Conservation (phyloP, 345 rosid species). For the Corchorus olitorius region DNA sequence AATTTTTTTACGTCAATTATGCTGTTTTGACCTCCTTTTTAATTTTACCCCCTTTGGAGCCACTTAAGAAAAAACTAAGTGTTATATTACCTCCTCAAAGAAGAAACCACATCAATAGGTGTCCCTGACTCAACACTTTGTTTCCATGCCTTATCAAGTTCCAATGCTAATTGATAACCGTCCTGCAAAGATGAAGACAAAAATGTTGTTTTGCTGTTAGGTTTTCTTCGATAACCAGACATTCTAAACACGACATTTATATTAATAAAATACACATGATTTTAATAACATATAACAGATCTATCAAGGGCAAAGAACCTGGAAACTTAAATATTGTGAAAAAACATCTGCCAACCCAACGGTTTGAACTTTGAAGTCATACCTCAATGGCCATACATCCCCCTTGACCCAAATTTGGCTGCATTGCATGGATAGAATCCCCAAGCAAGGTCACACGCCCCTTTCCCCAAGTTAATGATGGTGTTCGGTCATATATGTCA, state of each 20-base stretch:
- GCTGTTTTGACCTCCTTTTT: background rate
- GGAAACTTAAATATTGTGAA: background rate
- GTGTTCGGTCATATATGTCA: conserved; percentile 80
- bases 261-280: background rate
- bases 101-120: conserved; percentile 64
- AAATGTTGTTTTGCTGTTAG: background rate
- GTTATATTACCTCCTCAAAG: conserved; percentile 60
- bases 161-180: conserved; percentile 76
- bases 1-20: background rate
- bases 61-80: background rate
- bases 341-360: background rate
- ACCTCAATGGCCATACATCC: conserved; percentile 99
- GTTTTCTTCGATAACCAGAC: background rate
- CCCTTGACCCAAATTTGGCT: conserved; percentile 95
- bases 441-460: conserved; percentile 93
- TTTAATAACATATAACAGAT: conserved; percentile 2
- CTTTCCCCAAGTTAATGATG: conserved; percentile 80
- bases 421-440: conserved; percentile 96
- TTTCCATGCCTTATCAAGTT: conserved; percentile 79
- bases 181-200: conserved; percentile 54
- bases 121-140: conserved; percentile 52
- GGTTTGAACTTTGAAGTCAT: conserved; percentile 25
- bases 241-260: no score
- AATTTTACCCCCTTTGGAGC: background rate
- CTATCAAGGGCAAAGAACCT: background rate